Conservation (phyloP, 2,329 filamentous ascomycete species). For the Balansia obtecta region DNA sequence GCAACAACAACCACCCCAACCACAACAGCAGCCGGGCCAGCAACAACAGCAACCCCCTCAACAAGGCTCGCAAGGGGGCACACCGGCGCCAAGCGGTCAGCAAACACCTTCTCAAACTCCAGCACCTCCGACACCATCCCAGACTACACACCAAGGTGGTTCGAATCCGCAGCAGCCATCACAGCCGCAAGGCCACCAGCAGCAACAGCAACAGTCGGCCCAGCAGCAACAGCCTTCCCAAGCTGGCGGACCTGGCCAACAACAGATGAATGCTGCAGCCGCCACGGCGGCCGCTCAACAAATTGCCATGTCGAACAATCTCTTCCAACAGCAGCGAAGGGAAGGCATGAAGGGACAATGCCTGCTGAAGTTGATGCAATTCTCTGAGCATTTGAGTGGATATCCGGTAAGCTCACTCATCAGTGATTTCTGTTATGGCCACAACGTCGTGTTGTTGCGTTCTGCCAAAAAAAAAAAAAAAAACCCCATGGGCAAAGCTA, state of each 20-base stretch:
- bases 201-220: background rate
- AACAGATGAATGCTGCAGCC: constrained; percentile 18
- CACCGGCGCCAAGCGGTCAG: constrained; percentile 7
- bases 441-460: background rate
- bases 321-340: constrained; percentile 35
- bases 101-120: constrained; percentile 31
- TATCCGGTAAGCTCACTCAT: constrained; percentile 39
- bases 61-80: constrained; percentile 7
- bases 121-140: constrained; percentile 17
- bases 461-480: no score
- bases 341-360: constrained; percentile 44
- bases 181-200: background rate
- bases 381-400: constrained; percentile 48
- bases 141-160: constrained; percentile 8
- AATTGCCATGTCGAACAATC: constrained; percentile 19
- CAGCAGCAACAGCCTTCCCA: constrained; percentile 14
- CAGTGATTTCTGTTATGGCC: background rate
- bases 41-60: constrained; percentile 30
- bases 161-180: constrained; percentile 22
- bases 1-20: constrained; percentile 36
- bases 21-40: constrained; percentile 28
- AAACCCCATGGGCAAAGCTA: background rate
- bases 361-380: constrained; percentile 47
- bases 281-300: constrained; percentile 19
- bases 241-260: constrained; percentile 9